phyloP scores from a whole-genome alignment of 2,329 filamentous ascomycete species.

The Penicillium decumbens region DNA sequence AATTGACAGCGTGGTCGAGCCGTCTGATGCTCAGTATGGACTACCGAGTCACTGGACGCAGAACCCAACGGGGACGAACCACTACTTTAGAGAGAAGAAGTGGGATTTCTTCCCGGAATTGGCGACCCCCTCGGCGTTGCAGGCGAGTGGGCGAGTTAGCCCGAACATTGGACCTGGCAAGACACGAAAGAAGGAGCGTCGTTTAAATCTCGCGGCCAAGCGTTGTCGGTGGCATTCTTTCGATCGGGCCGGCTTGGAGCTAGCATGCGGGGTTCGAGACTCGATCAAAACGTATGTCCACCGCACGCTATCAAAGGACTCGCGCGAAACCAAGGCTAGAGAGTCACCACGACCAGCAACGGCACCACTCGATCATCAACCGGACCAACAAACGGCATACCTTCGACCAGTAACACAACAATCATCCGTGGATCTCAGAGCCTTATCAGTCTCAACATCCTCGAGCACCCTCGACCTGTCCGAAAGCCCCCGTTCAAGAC shows the following conservation, averaged over 20 bases:
- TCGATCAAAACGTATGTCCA: slow-evolving; percentile 36
- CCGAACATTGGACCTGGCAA: slow-evolving; percentile 7
- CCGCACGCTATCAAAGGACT: slow-evolving; percentile 27
- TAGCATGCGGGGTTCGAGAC: slow-evolving; percentile 28
- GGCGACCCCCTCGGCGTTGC: slow-evolving; percentile 28
- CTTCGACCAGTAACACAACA: background rate
- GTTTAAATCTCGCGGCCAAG: slow-evolving; percentile 22
- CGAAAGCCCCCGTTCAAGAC: slow-evolving; percentile 3
- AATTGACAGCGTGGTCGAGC: slow-evolving; percentile 4
- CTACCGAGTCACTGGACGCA: slow-evolving; percentile 21
- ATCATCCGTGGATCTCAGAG: slow-evolving; percentile 12
- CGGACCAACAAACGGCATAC: background rate
- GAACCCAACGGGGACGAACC: slow-evolving; percentile 25
- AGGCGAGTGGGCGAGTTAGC: slow-evolving; percentile 10
- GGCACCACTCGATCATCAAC: slow-evolving; percentile 8
- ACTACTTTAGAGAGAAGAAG: slow-evolving; percentile 41
- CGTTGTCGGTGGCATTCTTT: slow-evolving; percentile 24
- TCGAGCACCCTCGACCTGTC: slow-evolving; percentile 8
- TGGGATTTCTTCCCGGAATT: slow-evolving; percentile 42
- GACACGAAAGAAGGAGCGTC: slow-evolving; percentile 22
- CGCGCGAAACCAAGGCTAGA: slow-evolving; percentile 16
- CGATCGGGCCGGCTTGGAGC: slow-evolving; percentile 19
- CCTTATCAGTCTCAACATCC: slow-evolving; percentile 13
- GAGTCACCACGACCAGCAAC: slow-evolving; percentile 14
- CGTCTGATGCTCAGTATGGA: slow-evolving; percentile 26